Percentiles rank a stretch among this genome's conserved stretches.
Conservation (phyloP, 208 protist genomes). For the Crithidia fasciculata region DNA sequence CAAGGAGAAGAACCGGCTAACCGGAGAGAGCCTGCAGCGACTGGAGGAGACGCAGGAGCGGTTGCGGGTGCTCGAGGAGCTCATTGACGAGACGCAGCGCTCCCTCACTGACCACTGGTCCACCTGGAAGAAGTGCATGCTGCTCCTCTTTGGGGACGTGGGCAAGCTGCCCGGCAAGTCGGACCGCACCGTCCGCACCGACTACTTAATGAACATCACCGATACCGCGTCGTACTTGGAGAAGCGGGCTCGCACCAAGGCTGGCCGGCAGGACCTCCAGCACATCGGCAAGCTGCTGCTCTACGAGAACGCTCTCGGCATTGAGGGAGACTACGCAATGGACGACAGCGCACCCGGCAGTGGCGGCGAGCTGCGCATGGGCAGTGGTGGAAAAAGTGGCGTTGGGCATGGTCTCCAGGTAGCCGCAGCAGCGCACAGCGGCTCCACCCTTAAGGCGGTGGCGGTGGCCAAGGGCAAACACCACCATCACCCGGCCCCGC, state of each 20-base stretch:
- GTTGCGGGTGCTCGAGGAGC: slow-evolving; percentile 49
- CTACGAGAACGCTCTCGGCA: slow-evolving; percentile 31
- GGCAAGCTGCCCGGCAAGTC: slow-evolving; percentile 40
- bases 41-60: slow-evolving; percentile 51
- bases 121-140: slow-evolving; percentile 64
- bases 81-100: slow-evolving; percentile 56
- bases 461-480: no score
- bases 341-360: not conserved
- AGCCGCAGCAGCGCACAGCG: not conserved
- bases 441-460: no score
- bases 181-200: slow-evolving; percentile 30
- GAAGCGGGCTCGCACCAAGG: slow-evolving; percentile 61
- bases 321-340: not conserved
- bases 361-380: no score
- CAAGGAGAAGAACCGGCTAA: slow-evolving; percentile 66
- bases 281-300: slow-evolving; percentile 61
- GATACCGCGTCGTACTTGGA: slow-evolving; percentile 67
- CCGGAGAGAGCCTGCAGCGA: slow-evolving; percentile 48
- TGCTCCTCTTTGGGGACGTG: slow-evolving; percentile 68
- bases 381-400: no score
- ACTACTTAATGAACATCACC: slow-evolving; percentile 80
- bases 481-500: no score
- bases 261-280: slow-evolving; percentile 53
- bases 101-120: slow-evolving; percentile 75
- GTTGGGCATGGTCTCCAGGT: no score